Base-by-base conservation (phyloP, 176 grass and related monocot genomes). In the Tuctoria greenei region DNA sequence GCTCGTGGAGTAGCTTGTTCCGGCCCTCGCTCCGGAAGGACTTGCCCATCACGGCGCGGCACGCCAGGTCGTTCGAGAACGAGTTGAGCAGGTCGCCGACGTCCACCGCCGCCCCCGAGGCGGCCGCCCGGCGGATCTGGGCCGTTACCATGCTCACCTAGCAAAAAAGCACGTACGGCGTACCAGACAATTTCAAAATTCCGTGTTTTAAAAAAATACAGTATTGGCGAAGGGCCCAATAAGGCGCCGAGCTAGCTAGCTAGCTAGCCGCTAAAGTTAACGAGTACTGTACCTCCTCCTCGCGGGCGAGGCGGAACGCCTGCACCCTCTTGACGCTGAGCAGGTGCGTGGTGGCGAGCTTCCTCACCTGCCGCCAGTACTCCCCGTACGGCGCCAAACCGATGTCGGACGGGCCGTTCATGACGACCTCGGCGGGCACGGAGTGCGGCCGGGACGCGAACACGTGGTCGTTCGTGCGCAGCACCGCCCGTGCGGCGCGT, bases 391-490 rank as follows among this genome's bases (percentile, higher is more conserved):
- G 83, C 18, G 64, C 67, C 60, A 83, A 83, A 4, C 79, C 81
- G 25, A 89, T 38, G 69, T 85, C 79, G 64, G 58, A 67, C 2
- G 63, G 55, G 7, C 82, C 78, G 34, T 85, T 80, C 38, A 86
- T 28, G 52, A 79, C 66, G 54, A 64, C 8, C 31, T 45, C 84
- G 37, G 40, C 41, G 55, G 64, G 20, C 6, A 72, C 10, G 0
- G 78, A 63, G 7, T 17, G 58, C 7, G 75, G 79, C 58, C 84
- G 80, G 11, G 80, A 90, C 41, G 84, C 80, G 55, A 84, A 78
- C 24, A 81, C 64, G 67, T 77, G 84, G 45, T 90, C 88, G 81
- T 87, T 80, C 40, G 60, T 72, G 57, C 59, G 85, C 49, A 90
- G 71, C 41, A 86, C 72, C 31, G 71, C 88, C 71, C 77, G 38